phyloP scores from a whole-genome alignment of 2,329 filamentous ascomycete species.

The Phialophora macrospora region DNA sequence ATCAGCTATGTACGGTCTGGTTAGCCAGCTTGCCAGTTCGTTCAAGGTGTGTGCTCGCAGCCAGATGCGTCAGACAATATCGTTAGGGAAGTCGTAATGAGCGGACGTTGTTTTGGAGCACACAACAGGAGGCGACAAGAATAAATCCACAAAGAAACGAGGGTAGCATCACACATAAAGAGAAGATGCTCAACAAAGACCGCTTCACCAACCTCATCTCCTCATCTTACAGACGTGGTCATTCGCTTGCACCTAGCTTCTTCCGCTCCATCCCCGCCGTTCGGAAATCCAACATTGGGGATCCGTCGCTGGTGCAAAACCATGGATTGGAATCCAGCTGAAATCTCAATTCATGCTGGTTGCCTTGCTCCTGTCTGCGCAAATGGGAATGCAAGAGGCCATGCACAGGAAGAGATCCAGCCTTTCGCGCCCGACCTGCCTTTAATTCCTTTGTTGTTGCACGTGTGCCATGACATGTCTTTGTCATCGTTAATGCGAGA shows the following conservation, averaged over 20 bases:
- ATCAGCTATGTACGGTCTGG: constrained; percentile 1
- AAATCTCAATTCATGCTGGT: constrained; percentile 37
- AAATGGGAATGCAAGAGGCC: constrained; percentile 10
- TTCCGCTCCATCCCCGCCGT: constrained; percentile 20
- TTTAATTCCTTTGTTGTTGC: constrained; percentile 31
- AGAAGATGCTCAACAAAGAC: constrained; percentile 23
- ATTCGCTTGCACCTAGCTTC: constrained; percentile 25
- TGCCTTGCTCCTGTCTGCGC: constrained; percentile 24
- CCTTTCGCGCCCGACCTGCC: constrained; percentile 11
- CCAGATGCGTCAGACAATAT: neutral
- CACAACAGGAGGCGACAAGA: constrained; percentile 22
- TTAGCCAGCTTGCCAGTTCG: constrained; percentile 7
- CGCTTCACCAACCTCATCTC: constrained; percentile 25
- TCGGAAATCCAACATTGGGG: constrained; percentile 21
- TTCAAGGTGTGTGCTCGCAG: neutral
- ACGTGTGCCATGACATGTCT: constrained; percentile 34
- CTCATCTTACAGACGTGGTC: constrained; percentile 31
- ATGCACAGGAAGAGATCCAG: constrained; percentile 18
- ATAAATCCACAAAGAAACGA: constrained; percentile 22
- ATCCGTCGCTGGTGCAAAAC: constrained; percentile 28
- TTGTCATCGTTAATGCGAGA: constrained; percentile 35
- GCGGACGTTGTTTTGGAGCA: constrained; percentile 13
- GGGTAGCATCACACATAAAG: constrained; percentile 20
- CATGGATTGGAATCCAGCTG: constrained; percentile 33
- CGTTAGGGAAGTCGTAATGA: constrained; percentile 5